Percentiles rank a stretch among this genome's conserved stretches.
These are phyloP conservation scores for Xylaria arbuscula DNA, from an alignment of 2,329 filamentous ascomycete genomes.

Conservation along the genomic window DNA sequence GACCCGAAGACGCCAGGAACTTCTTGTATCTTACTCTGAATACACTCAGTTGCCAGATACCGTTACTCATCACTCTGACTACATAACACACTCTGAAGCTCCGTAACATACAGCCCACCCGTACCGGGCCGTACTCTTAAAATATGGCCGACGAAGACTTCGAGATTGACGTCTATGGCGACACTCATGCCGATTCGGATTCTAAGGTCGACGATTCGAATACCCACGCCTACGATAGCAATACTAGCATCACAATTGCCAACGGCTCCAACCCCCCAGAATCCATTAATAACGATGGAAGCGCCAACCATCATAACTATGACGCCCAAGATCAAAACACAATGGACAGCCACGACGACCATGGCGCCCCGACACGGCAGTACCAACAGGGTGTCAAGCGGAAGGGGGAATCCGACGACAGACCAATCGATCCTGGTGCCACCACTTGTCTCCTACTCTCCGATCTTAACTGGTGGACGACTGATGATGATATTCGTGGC, in stretches of 20 bases:
- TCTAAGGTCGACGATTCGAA: conserved; percentile 51
- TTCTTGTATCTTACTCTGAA: conserved; percentile 56
- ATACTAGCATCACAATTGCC: conserved; percentile 56
- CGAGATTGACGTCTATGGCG: conserved; percentile 78
- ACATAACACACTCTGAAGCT: conserved; percentile 48
- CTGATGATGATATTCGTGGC: conserved; percentile 91
- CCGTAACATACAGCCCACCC: conserved; percentile 46
- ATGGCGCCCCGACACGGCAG: conserved; percentile 47
- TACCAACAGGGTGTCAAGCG: conserved; percentile 69
- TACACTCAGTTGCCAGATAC: conserved; percentile 52
- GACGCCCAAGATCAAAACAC: conserved; percentile 51
- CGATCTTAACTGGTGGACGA: conserved; percentile 96
- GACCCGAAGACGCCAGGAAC: conserved; percentile 52
- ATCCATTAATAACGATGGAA: conserved; percentile 39
- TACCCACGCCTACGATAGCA: conserved; percentile 53
- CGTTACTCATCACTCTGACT: conserved; percentile 41
- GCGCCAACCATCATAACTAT: conserved; percentile 55
- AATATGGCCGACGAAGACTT: conserved; percentile 77
- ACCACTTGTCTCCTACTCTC: conserved; percentile 83
- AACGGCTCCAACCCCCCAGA: conserved; percentile 50
- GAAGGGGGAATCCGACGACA: conserved; percentile 69
- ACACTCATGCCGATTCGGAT: conserved; percentile 62
- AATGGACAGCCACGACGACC: conserved; percentile 50
- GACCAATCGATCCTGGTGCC: conserved; percentile 68
- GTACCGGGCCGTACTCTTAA: conserved; percentile 36